phyloP scores from a whole-genome alignment of 2,329 filamentous ascomycete species.

The Fusarium transvaalense region DNA sequence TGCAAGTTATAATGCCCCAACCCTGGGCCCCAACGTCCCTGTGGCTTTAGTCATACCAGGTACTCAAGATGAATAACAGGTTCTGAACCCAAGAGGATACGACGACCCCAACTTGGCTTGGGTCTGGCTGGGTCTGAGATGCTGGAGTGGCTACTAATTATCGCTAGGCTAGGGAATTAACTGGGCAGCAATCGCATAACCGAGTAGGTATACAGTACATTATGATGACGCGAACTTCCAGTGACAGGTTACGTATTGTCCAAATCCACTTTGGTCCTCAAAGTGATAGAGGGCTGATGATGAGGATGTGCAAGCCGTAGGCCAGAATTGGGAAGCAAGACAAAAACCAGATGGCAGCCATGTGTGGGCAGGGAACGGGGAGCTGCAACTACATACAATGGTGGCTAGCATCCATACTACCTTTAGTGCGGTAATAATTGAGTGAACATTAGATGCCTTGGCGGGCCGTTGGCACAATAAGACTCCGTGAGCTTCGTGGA shows the following conservation, averaged over 20 bases:
- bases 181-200: conserved; percentile 30
- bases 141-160: conserved; percentile 9
- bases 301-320: conserved; percentile 30
- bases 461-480: conserved; percentile 39
- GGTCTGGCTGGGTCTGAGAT: conserved; percentile 18
- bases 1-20: conserved; percentile 47
- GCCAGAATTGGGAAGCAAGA: conserved; percentile 34
- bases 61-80: conserved; percentile 24
- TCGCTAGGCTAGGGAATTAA: conserved; percentile 11
- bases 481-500: conserved; percentile 33
- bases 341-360: conserved; percentile 36
- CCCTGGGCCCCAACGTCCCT: conserved; percentile 21
- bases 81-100: conserved; percentile 38
- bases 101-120: conserved; percentile 28
- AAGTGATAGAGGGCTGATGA: conserved; percentile 15
- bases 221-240: conserved; percentile 18
- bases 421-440: conserved; percentile 6
- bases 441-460: conserved; percentile 25
- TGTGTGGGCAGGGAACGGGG: conserved; percentile 39
- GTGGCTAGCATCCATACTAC: conserved; percentile 28
- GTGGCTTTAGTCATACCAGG: conserved; percentile 40
- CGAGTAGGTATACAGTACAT: conserved; percentile 17
- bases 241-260: conserved; percentile 1
- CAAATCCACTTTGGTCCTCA: conserved; percentile 8
- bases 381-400: conserved; percentile 32